A percentile compares a stretch with the other conserved stretches of the same genome.
Evolutionary conservation across 148 eudicot genomes (phyloP).

Genomic region (Heliosperma pusillum): DNA sequence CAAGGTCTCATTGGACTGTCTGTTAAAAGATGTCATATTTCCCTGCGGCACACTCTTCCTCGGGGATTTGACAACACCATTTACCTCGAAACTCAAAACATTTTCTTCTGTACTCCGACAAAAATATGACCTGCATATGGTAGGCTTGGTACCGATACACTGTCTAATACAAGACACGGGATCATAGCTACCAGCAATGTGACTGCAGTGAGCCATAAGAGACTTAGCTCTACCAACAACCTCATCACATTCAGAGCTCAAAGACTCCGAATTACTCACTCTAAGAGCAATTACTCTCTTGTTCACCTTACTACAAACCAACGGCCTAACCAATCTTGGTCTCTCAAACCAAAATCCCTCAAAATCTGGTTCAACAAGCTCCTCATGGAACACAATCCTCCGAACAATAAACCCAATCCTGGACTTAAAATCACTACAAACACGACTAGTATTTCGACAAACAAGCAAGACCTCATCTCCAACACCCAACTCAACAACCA

Average conservation of each 20-base stretch:
- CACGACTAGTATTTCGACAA: conserved; percentile 37
- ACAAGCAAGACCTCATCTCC: conserved; percentile 67
- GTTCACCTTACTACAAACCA: conserved; percentile 33
- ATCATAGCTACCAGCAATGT: conserved; percentile 48
- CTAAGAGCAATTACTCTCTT: conserved; percentile 30
- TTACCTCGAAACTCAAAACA: conserved; percentile 17
- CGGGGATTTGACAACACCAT: conserved; percentile 8
- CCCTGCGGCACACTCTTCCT: conserved; percentile 18
- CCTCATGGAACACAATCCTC: conserved; percentile 53
- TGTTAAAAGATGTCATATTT: conserved; percentile 14
- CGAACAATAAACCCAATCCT: conserved; percentile 62
- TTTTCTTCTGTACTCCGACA: conserved; percentile 18
- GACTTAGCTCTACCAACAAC: conserved; percentile 39
- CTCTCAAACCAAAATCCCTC: conserved; percentile 26
- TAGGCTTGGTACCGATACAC: conserved; percentile 17
- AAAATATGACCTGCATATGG: conserved; percentile 18
- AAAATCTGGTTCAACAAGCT: conserved; percentile 31
- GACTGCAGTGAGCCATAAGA: conserved; percentile 50
- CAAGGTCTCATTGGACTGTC: conserved; percentile 22
- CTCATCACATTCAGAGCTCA: conserved; percentile 25
- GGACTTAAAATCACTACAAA: conserved; percentile 30
- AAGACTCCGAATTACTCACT: conserved; percentile 22
- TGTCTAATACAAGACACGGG: conserved; percentile 48
- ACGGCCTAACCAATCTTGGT: conserved; percentile 17
- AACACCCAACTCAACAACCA: conserved; percentile 46